phyloP scores from a whole-genome alignment of 768 basidiomycete genomes.

The Lactarius hatsudake region DNA sequence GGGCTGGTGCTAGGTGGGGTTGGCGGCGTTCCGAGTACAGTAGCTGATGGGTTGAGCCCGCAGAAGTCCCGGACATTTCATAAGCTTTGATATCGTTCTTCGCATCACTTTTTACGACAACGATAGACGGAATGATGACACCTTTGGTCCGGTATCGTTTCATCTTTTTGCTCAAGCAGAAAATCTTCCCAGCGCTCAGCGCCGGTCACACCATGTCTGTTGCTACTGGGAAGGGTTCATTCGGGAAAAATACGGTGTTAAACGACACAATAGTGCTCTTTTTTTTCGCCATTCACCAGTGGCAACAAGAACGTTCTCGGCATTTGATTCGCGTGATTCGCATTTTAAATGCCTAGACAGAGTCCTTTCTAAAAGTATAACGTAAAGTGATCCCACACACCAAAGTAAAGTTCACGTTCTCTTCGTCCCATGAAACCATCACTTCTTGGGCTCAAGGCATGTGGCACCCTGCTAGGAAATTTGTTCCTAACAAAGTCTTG shows the following conservation, averaged over 20 bases:
- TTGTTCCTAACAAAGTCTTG: background rate
- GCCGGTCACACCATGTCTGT: background rate
- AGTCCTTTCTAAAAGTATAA: background rate
- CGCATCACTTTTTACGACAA: background rate
- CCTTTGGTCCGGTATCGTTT: background rate
- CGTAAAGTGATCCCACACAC: background rate
- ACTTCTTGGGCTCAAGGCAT: background rate
- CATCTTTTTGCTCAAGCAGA: background rate
- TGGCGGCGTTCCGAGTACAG: background rate
- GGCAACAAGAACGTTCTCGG: background rate
- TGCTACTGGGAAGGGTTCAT: background rate
- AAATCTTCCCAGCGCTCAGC: background rate
- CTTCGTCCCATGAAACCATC: background rate
- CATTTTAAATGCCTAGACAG: background rate
- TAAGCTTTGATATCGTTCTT: background rate
- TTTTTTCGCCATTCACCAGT: background rate
- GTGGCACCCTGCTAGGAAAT: background rate
- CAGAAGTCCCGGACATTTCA: background rate
- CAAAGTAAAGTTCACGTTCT: background rate
- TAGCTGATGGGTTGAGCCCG: background rate
- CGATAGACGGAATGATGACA: background rate
- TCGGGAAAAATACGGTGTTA: constrained; percentile 1
- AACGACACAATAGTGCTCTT: background rate
- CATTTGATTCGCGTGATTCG: background rate
- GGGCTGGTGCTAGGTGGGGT: background rate